phyloP scores from a whole-genome alignment of 2,329 filamentous ascomycete genomes.

The Exophiala bonariae region DNA sequence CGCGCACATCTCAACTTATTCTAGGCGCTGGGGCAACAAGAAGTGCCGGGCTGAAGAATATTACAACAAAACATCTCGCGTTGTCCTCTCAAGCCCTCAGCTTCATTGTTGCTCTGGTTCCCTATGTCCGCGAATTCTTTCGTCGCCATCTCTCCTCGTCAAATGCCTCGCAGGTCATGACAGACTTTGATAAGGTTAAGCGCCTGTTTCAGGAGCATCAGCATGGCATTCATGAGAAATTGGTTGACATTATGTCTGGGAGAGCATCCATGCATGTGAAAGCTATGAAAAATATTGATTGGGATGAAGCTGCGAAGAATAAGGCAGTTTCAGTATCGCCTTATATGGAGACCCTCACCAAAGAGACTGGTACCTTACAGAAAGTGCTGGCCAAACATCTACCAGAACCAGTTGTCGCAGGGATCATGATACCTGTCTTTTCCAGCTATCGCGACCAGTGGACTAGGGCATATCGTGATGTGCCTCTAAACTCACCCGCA shows the following conservation, averaged over 20 bases:
- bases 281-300: slow-evolving; percentile 72
- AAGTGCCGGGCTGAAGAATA: slow-evolving; percentile 89
- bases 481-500: slow-evolving; percentile 63
- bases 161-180: slow-evolving; percentile 56
- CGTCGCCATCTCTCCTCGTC: slow-evolving; percentile 65
- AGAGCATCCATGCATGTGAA: slow-evolving; percentile 73
- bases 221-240: slow-evolving; percentile 84
- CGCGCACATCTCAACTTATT: slow-evolving; percentile 91
- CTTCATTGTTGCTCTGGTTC: slow-evolving; percentile 83
- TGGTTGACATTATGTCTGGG: slow-evolving; percentile 87
- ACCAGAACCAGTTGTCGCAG: slow-evolving; percentile 70
- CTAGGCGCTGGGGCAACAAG: slow-evolving; percentile 88
- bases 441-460: slow-evolving; percentile 78
- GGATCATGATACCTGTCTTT: slow-evolving; percentile 87
- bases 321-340: slow-evolving; percentile 54
- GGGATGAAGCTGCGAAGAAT: slow-evolving; percentile 57
- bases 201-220: slow-evolving; percentile 86
- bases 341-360: slow-evolving; percentile 85
- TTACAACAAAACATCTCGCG: slow-evolving; percentile 92
- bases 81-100: slow-evolving; percentile 85
- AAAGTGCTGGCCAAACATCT: slow-evolving; percentile 81
- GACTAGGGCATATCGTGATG: slow-evolving; percentile 67
- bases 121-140: slow-evolving; percentile 88
- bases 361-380: slow-evolving; percentile 82
- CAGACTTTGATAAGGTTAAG: slow-evolving; percentile 88